Base-by-base conservation (phyloP, 2,329 filamentous ascomycete species). In the Penicillium sp. region DNA sequence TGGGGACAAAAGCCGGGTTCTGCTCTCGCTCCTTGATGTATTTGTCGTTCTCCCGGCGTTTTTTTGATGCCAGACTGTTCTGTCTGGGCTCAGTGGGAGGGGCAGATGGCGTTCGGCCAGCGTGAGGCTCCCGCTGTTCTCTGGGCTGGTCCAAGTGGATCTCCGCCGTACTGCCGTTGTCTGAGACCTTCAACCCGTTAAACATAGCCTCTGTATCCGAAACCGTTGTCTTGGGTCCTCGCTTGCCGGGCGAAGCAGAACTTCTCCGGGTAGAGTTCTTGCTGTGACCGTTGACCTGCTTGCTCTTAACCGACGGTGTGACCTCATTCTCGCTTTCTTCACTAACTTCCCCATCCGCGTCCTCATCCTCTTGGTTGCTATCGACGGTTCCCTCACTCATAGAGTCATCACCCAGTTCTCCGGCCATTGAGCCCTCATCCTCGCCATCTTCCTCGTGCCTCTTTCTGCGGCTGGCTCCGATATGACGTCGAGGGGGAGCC, bases 1-100 rank as follows among this genome's bases (percentile, higher is more conserved):
- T 97, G 50, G 94, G 93, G 52, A 97, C 93, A 75, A 96, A 96
- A 10, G 92, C 87, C 34, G 93, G 93, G 72, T 96, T 91, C 65
- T 91, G 87, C 70, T 96, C 91, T 64, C 91, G 85, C 73, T 90
- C 90, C 76, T 89, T 91, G 76, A 88, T 87, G 77, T 96, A 95
- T 69, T 96, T 91, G 61, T 96, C 92, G 67, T 96, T 91, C 69
- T 97, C 92, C 63, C 89, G 86, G 61, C 90, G 86, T 72, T 90
- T 87, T 61, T 86, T 83, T 59, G 94, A 89, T 49, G 83, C 83
- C 55, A 84, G 77, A 32, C 83, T 81, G 66, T 87, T 86, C 60
- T 81, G 78, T 47, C 67, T 70, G 34, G 67, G 64, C 44, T 72
- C 71, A 24, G 64, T 67, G 44, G 71, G 67, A 31, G 71, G 71